Base-by-base conservation (phyloP, 2,329 filamentous ascomycete species). In the Alternaria rosae region DNA sequence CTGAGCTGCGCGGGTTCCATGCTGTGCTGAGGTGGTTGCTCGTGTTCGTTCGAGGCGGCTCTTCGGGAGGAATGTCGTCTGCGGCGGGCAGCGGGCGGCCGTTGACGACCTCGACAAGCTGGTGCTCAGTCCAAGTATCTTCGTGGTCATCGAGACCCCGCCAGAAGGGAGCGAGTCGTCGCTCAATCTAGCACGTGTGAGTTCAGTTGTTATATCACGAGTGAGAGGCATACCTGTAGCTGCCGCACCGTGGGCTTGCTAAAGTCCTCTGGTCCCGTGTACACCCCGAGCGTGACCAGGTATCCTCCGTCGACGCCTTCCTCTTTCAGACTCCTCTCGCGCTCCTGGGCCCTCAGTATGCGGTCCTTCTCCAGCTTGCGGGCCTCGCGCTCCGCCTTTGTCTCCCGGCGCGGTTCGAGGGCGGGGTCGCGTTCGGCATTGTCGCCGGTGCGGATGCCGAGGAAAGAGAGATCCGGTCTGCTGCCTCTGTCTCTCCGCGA, bases 251-350 rank as follows among this genome's bases (percentile, higher is more conserved):
- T 84, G 17, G 87, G 82, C 79, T 98, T 98, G 83, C 88, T 97
- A 78, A 94, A 99, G 80, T 99, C 95, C 80, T 99, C 95, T 1
- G 89, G 84, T 0, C 94, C 94, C 21, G 92, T 94, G 76, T 99
- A 99, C 52, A 94, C 92, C 35, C 95, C 95, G 76, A 97, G 88
- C 0, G 95, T 99, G 30, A 99, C 95, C 50, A 99, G 82, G 81
- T 90, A 99, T 21, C 95, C 95, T 20, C 95, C 95, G 79, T 99
- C 95, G 4, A 98, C 91, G 78, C 94, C 89, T 77, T 99, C 95
- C 72, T 97, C 94, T 66, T 85, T 89, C 82, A 98, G 89, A 75
- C 95, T 99, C 68, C 91, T 87, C 79, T 97, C 94, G 50, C 95
- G 88, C 78, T 99, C 95, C 78, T 93, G 93, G 44, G 91, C 81